These are phyloP conservation scores for Pascua guehoae DNA, from an alignment of 1,284 basidiomycete genomes.

Conservation along the genomic window DNA sequence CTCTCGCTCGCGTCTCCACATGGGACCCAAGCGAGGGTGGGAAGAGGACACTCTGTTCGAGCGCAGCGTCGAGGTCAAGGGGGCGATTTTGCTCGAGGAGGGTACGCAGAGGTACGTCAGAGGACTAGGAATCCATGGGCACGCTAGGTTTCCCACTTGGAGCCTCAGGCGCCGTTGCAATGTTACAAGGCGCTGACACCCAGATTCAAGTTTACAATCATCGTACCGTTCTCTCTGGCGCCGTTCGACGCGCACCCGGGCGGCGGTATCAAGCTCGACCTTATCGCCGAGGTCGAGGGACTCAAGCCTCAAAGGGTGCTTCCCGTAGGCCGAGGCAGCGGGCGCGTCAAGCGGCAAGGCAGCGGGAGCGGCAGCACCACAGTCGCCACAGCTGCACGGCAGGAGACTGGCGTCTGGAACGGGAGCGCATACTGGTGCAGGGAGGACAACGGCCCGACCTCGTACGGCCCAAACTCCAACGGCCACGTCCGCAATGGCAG, in stretches of 20 bases:
- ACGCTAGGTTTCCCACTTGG: too few relatives aligned
- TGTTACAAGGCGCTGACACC: neutral
- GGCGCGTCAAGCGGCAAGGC: too few relatives aligned
- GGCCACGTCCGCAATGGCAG: too few relatives aligned
- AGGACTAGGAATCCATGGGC: neutral
- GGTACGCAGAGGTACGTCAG: slow-evolving; percentile 22
- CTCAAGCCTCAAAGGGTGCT: neutral
- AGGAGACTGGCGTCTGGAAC: neutral
- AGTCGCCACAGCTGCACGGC: neutral
- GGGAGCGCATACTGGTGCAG: too few relatives aligned
- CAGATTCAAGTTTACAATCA: slow-evolving; percentile 32
- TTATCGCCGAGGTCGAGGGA: slow-evolving; percentile 27
- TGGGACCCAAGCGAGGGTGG: slow-evolving; percentile 15
- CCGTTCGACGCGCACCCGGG: slow-evolving; percentile 26
- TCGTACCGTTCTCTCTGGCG: slow-evolving; percentile 22
- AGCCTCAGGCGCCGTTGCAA: too few relatives aligned
- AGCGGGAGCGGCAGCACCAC: neutral
- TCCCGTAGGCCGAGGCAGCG: too few relatives aligned
- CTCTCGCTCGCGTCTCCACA: slow-evolving; percentile 12
- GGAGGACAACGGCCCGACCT: too few relatives aligned
- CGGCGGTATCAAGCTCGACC: slow-evolving; percentile 20
- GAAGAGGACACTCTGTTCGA: slow-evolving; percentile 28
- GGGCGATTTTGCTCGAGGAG: slow-evolving; percentile 22
- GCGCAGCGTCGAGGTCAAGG: slow-evolving; percentile 21
- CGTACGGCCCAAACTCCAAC: too few relatives aligned